Conservation (phyloP, 768 basidiomycete species). For the Kwoniella heveanensis region DNA sequence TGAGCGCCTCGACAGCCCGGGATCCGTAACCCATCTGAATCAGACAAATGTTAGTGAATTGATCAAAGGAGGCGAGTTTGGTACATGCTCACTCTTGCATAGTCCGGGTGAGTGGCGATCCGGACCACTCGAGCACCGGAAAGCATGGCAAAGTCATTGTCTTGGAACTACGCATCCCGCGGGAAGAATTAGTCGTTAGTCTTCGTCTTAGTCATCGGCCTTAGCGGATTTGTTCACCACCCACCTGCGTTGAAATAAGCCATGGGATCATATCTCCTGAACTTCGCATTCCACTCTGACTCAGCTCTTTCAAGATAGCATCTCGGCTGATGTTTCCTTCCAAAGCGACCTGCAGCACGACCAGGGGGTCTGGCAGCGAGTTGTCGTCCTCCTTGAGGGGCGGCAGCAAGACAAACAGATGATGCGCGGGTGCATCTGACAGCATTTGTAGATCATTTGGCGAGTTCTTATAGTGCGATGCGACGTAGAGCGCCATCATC, state of each 20-base stretch:
- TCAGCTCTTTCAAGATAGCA: conserved; percentile 80
- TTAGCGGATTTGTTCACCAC: conserved; percentile 18
- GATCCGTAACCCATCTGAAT: conserved; percentile 93
- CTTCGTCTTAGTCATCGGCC: neutral
- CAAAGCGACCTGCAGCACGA: conserved; percentile 91
- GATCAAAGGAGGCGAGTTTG: neutral
- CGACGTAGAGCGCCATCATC: conserved; percentile 97
- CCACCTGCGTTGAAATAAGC: conserved; percentile 75
- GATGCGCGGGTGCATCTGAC: conserved; percentile 94
- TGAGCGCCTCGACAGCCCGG: conserved; percentile 79
- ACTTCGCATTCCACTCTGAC: conserved; percentile 72
- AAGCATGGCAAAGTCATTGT: conserved; percentile 85
- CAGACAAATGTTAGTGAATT: neutral
- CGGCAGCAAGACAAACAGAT: conserved; percentile 91
- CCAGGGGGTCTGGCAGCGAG: conserved; percentile 90
- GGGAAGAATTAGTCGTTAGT: conserved; percentile 18
- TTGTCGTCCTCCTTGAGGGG: conserved; percentile 87
- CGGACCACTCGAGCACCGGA: conserved; percentile 90
- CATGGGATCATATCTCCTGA: conserved; percentile 98
- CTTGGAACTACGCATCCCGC: conserved; percentile 72
- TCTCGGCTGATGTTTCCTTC: conserved; percentile 89
- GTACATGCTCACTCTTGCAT: conserved; percentile 69
- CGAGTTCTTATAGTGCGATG: conserved; percentile 98
- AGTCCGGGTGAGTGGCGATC: conserved; percentile 94
- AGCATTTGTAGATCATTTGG: conserved; percentile 98